Evolutionary conservation across 2,329 filamentous ascomycete species (phyloP).

Genomic region (Delphinella strobiligena): DNA sequence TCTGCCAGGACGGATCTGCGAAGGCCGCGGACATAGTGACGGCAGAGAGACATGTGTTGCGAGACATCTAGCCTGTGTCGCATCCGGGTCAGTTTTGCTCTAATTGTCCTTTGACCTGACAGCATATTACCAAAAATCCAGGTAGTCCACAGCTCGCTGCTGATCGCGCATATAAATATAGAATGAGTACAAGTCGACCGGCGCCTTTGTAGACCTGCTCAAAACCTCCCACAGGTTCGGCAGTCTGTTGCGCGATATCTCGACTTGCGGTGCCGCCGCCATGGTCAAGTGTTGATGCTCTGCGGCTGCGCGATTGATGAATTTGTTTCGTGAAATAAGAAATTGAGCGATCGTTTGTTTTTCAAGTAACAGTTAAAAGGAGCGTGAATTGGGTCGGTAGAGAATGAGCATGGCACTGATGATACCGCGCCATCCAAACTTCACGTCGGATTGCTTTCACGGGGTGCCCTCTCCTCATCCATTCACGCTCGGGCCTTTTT

Average conservation of each 20-base stretch:
- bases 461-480: no score
- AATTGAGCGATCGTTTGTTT: no score
- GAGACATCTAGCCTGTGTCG: conserved; percentile 94
- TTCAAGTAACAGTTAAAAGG: no score
- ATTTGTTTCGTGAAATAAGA: no score
- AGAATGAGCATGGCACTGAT: no score
- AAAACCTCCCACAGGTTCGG: conserved; percentile 94
- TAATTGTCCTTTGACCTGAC: background rate
- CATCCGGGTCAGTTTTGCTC: conserved; percentile 8
- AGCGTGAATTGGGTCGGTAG: no score
- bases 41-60: conserved; percentile 94
- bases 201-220: conserved; percentile 83
- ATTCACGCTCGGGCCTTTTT: no score
- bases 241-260: conserved; percentile 57
- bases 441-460: no score
- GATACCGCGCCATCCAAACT: no score
- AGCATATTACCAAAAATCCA: conserved; percentile 80
- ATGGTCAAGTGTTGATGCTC: no score
- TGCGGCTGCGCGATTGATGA: no score
- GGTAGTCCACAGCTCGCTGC: conserved; percentile 91
- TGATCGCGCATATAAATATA: conserved; percentile 99
- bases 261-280: background rate
- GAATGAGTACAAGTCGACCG: conserved; percentile 95
- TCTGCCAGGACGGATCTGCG: conserved; percentile 85
- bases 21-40: conserved; percentile 92